Evolutionary conservation across 495 filamentous ascomycete genomes (phyloP), one percentile per base, ranked within the genome.

Genomic region (Trichoderma erinaceum): DNA sequence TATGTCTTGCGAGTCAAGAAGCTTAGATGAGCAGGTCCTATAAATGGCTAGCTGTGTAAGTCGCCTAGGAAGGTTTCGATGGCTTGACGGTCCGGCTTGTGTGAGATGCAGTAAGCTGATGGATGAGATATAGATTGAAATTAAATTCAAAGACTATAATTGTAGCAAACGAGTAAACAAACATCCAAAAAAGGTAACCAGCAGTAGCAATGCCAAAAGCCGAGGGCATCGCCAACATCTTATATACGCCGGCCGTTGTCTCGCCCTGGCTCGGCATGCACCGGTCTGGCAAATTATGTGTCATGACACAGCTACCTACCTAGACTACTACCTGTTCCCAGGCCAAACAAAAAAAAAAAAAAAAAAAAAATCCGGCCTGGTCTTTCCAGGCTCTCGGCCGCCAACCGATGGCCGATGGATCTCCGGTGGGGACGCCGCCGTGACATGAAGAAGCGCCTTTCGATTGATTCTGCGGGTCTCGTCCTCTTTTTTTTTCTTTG

Each of bases 241-340:
- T 61, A 61, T 13, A 61, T 61, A 32, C 27, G 35, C 25, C 48
- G 27, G 27, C 12, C 32, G 4, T 81, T 81, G 35, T 38, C 35
- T 80, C 75, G 72, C 81, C 81, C 78, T 79, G 77, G 79, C 81
- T 61, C 56, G 56, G 56, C 56, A 61, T 61, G 56, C 56, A 13
- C 23, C 56, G 56, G 56, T 61, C 27, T 61, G 56, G 23, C 56
- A 13, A 82, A 81, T 81, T 81, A 79, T 82, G 80, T 82, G 80
- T 81, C 79, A 82, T 79, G 74, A 69, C 70, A 38, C 43, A 66
- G n/a, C 21, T 38, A 29, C 63, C 1, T 29, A 29, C 29, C 29
- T 29, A 29, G 29, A 13, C 46, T 12, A 4, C 50, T 6, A 12
- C 1, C 23, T 15, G 35, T 16, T 29, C 29, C 35, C 35, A 38